Percentiles rank a stretch among this genome's conserved stretches.
Evolutionary conservation across 2,329 filamentous ascomycete species (phyloP).

Genomic region (Aspergillus sp.): DNA sequence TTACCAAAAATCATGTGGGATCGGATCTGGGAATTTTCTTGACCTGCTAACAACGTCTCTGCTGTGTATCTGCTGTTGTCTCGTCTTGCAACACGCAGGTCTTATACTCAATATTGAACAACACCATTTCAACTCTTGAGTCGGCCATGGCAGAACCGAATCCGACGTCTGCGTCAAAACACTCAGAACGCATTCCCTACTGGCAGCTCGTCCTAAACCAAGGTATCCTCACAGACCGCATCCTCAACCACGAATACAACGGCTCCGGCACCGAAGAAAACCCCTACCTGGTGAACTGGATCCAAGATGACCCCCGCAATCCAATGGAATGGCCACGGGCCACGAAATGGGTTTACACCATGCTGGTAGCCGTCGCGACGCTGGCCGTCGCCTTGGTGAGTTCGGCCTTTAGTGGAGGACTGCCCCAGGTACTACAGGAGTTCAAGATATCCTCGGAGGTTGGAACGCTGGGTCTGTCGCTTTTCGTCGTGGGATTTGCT

Average conservation of each 20-base stretch:
- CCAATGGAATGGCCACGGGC: constrained; percentile 34
- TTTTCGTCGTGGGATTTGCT: constrained; percentile 49
- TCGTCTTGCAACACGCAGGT: too few relatives aligned
- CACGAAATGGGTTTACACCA: constrained; percentile 43
- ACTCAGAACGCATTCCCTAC: constrained; percentile 24
- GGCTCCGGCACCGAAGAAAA: constrained; percentile 44
- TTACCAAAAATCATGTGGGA: background rate
- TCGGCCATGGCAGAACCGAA: background rate
- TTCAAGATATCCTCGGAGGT: constrained; percentile 39
- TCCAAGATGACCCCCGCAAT: constrained; percentile 43
- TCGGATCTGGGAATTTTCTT: background rate
- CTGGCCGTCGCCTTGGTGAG: constrained; percentile 45
- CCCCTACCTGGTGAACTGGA: constrained; percentile 45
- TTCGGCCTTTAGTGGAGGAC: constrained; percentile 42
- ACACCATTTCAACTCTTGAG: background rate
- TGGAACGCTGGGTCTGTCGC: constrained; percentile 43
- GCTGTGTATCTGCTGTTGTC: too few relatives aligned
- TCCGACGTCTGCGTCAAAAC: background rate
- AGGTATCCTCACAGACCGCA: constrained; percentile 31
- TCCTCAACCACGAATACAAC: constrained; percentile 25
- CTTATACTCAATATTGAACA: too few relatives aligned
- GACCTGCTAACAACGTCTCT: too few relatives aligned
- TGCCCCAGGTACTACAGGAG: constrained; percentile 32
- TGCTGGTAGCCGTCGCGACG: constrained; percentile 39
- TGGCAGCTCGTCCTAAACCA: constrained; percentile 35